Conservation (phyloP, 371 early-diverging fungal species). For the Mucor irregularis region DNA sequence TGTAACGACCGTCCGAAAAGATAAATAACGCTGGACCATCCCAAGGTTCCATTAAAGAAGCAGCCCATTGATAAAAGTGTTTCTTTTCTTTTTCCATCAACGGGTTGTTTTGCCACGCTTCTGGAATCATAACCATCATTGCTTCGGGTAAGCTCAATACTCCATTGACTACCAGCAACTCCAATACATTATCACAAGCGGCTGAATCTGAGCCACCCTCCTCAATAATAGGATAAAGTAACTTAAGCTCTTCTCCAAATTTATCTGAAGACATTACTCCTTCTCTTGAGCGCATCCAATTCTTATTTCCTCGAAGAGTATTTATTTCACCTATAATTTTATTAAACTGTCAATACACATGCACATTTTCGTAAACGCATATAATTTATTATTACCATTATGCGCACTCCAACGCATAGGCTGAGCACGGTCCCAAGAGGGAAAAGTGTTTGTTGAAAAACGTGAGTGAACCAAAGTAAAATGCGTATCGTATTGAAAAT, state of each 20-base stretch:
- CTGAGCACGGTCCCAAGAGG: conserved; percentile 97
- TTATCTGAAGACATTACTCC: conserved; percentile 84
- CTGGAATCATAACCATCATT: conserved; percentile 97
- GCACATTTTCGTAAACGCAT: neutral
- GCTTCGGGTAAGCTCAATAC: conserved; percentile 91
- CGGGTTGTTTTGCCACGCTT: conserved; percentile 94
- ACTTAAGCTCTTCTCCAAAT: conserved; percentile 78
- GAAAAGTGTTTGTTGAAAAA: conserved; percentile 98
- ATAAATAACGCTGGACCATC: conserved; percentile 97
- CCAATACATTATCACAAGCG: conserved; percentile 96
- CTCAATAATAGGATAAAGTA: conserved; percentile 93
- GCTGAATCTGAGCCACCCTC: conserved; percentile 95
- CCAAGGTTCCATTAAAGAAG: conserved; percentile 97
- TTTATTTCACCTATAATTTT: conserved; percentile 86
- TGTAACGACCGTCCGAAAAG: conserved; percentile 94
- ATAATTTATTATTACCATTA: conserved; percentile 73
- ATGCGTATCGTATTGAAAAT: conserved; percentile 79
- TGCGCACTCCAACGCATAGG: conserved; percentile 97
- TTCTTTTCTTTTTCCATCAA: conserved; percentile 82
- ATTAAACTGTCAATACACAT: neutral
- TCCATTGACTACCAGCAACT: conserved; percentile 90
- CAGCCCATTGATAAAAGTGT: conserved; percentile 96
- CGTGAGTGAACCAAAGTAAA: conserved; percentile 97
- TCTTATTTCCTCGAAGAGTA: conserved; percentile 96
- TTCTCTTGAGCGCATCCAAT: conserved; percentile 98